A percentile compares a stretch with the other conserved stretches of the same genome.
Conservation (phyloP, 495 filamentous ascomycete genomes). For the Hyaloscypha bicolor region DNA sequence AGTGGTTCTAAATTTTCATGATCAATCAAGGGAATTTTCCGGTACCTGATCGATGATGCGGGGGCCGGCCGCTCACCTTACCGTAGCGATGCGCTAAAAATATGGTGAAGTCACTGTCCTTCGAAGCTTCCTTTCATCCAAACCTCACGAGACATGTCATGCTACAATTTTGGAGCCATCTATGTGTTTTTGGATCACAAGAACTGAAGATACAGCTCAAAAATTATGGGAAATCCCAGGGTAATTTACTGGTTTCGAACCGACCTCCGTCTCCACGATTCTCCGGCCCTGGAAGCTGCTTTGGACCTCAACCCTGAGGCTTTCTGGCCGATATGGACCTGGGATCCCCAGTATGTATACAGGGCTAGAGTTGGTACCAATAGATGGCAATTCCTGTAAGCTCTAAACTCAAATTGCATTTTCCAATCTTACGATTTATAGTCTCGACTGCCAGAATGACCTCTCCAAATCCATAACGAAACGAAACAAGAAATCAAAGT, state of each 20-base stretch:
- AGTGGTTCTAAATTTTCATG: neutral
- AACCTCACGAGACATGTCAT: neutral
- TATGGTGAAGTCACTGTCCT: neutral
- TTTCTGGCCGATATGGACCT: conserved; percentile 69
- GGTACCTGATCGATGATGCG: conserved; percentile 3
- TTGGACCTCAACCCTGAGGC: conserved; percentile 61
- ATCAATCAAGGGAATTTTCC: neutral
- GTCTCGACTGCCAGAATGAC: conserved; percentile 65
- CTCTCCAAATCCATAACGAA: conserved; percentile 61
- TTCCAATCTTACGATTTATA: conserved; percentile 28
- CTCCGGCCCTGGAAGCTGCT: conserved; percentile 65
- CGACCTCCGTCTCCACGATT: conserved; percentile 72
- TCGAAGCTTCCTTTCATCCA: neutral
- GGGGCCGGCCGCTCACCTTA: neutral
- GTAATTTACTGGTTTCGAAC: conserved; percentile 80
- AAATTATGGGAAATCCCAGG: conserved; percentile 44
- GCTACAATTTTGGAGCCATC: too few relatives aligned
- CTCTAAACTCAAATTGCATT: neutral
- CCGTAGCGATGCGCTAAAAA: neutral
- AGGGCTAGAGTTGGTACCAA: conserved; percentile 64
- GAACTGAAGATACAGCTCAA: neutral
- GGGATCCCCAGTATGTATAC: conserved; percentile 77
- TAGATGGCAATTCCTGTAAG: conserved; percentile 64
- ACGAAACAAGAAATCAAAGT: conserved; percentile 64
- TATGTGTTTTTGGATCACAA: neutral